Conservation (phyloP, 257 asterid genomes). For the Striga asiatica region DNA sequence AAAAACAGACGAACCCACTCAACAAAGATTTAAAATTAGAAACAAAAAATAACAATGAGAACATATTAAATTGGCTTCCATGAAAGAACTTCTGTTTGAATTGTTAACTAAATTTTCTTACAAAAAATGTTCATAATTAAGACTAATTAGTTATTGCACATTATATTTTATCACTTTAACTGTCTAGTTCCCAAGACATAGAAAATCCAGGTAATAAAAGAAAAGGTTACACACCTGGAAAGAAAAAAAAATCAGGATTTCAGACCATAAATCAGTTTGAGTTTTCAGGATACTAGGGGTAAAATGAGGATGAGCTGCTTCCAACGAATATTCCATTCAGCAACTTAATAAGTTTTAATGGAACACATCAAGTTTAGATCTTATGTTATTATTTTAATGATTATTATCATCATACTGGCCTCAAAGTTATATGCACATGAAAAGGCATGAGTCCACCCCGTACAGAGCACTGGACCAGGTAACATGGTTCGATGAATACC, state of each 20-base stretch:
- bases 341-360: neutral
- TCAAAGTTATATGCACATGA: neutral
- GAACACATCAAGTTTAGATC: neutral
- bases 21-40: no score
- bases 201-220: neutral
- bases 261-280: neutral
- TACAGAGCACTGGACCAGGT: neutral
- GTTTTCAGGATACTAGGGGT: neutral
- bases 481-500: slow-evolving; percentile 2
- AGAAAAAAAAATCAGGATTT: neutral
- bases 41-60: no score
- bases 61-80: neutral
- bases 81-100: neutral
- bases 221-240: neutral
- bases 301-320: neutral
- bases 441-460: neutral
- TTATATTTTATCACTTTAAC: neutral
- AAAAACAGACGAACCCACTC: neutral
- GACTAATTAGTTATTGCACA: neutral
- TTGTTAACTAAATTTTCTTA: no score
- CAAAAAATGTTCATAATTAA: neutral
- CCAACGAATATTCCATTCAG: neutral
- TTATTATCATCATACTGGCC: neutral
- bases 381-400: neutral
- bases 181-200: neutral